Evolutionary conservation across 2,329 filamentous ascomycete genomes (phyloP).

Genomic region (Sarocladium oryzae): DNA sequence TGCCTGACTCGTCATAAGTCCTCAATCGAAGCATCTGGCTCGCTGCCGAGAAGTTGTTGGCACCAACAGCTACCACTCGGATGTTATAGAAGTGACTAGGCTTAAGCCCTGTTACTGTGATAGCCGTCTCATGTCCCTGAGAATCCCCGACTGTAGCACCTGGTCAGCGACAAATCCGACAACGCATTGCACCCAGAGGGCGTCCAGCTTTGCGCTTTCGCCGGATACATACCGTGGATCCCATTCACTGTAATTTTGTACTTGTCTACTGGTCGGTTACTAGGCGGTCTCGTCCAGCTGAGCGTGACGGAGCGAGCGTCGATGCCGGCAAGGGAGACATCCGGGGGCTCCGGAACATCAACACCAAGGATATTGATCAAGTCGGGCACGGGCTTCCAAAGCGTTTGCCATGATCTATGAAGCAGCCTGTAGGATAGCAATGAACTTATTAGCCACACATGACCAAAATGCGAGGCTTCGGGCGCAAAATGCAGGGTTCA

Average conservation of each 20-base stretch:
- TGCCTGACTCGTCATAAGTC: conserved; percentile 62
- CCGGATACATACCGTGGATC: conserved; percentile 63
- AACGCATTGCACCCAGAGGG: neutral
- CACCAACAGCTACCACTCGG: conserved; percentile 83
- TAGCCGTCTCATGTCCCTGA: conserved; percentile 46
- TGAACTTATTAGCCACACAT: neutral
- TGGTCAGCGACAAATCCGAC: neutral
- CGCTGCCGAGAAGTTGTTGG: conserved; percentile 86
- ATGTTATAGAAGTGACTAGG: conserved; percentile 90
- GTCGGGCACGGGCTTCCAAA: conserved; percentile 85
- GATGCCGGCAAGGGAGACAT: conserved; percentile 86
- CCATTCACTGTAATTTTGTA: conserved; percentile 93
- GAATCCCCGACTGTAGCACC: conserved; percentile 72
- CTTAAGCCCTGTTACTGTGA: conserved; percentile 81
- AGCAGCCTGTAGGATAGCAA: conserved; percentile 56
- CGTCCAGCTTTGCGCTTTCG: neutral
- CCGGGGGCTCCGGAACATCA: conserved; percentile 84
- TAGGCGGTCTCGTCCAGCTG: conserved; percentile 75
- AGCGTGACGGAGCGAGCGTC: conserved; percentile 80
- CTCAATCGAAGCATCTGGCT: conserved; percentile 79
- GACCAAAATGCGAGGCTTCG: neutral
- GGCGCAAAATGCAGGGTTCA: neutral
- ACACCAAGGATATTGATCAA: conserved; percentile 87
- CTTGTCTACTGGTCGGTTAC: conserved; percentile 66
- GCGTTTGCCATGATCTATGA: conserved; percentile 78